A percentile compares a stretch with the other conserved stretches of the same genome.
Evolutionary conservation across 441 rosid genomes (phyloP).

Genomic region (Adansonia gregorii): DNA sequence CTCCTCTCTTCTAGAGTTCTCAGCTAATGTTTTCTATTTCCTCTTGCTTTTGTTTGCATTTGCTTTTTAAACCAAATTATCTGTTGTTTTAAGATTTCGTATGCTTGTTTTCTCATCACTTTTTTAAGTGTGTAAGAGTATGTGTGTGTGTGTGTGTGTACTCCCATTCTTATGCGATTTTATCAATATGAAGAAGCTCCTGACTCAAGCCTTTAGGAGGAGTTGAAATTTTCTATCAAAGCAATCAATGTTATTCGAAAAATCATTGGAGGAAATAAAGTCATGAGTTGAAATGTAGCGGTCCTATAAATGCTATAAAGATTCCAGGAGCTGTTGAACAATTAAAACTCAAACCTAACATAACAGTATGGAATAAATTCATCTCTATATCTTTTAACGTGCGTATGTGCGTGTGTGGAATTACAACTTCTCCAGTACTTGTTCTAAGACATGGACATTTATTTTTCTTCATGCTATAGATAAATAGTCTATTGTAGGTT

Average conservation of each 20-base stretch:
- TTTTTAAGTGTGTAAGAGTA: too few relatives aligned
- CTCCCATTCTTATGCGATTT: not conserved
- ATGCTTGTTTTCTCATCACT: not conserved
- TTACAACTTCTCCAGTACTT: not conserved
- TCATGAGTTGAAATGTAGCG: slow-evolving; percentile 3
- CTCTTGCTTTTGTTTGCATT: not conserved
- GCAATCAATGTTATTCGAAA: not conserved
- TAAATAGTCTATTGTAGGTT: not conserved
- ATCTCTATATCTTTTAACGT: not conserved
- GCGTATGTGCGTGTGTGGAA: not conserved
- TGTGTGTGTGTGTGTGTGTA: not conserved
- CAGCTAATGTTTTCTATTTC: not conserved
- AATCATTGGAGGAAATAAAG: not conserved
- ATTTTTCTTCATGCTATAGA: not conserved
- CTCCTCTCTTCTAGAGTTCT: not conserved
- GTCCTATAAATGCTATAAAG: not conserved
- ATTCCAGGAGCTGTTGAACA: not conserved
- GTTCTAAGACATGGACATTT: not conserved
- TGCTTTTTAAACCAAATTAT: not conserved
- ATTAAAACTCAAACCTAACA: not conserved
- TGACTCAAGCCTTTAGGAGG: not conserved
- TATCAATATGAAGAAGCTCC: not conserved
- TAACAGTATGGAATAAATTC: not conserved
- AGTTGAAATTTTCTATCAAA: not conserved
- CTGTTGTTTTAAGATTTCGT: not conserved